Evolutionary conservation across 352 stramenopile genomes (phyloP).

Genomic region (Pythium aquatile): DNA sequence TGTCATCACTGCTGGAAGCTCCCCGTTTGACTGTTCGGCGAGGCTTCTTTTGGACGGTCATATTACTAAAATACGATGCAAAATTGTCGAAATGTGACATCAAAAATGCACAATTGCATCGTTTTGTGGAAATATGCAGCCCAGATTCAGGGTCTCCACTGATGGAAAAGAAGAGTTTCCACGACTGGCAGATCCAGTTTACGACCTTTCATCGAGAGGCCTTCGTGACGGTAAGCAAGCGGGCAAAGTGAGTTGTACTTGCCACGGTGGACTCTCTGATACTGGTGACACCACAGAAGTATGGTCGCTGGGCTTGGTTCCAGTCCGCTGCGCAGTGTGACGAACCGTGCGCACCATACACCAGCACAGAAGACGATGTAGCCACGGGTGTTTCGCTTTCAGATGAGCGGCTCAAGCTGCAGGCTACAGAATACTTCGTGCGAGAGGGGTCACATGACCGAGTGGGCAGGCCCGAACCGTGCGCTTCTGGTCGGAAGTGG

Average conservation of each 20-base stretch:
- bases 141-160: neutral
- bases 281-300: too few species aligned
- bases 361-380: neutral
- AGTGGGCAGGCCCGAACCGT: neutral
- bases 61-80: neutral
- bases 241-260: neutral
- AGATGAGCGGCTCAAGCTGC: neutral
- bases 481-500: neutral
- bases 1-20: neutral
- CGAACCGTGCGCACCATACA: neutral
- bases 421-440: too few species aligned
- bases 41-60: neutral
- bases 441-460: neutral
- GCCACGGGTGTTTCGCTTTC: neutral
- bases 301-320: too few species aligned
- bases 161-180: neutral
- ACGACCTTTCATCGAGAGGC: neutral
- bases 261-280: neutral
- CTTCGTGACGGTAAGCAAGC: neutral
- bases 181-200: constrained; percentile 1
- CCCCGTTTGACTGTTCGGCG: neutral
- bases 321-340: neutral
- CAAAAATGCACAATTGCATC: neutral
- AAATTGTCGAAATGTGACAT: too few species aligned
- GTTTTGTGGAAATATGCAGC: neutral